Base-by-base conservation (phyloP, 2,329 filamentous ascomycete genomes). In the Orbilia blumenaviensis region DNA sequence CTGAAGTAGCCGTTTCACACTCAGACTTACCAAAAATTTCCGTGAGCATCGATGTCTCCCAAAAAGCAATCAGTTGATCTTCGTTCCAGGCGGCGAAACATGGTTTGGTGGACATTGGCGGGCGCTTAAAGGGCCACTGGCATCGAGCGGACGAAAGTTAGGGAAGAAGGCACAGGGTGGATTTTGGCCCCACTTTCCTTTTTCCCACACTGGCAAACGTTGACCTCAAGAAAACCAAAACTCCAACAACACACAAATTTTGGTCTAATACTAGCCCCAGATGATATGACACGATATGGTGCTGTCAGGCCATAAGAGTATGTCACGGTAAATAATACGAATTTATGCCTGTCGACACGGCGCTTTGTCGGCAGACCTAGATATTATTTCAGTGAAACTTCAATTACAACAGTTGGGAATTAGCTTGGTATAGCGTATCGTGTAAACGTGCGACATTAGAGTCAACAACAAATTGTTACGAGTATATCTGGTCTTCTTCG, bases 21-120 rank as follows among this genome's bases (percentile, higher is more conserved):
- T 41, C 27, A 29, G 34, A 66, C 27, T 34, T 41, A 18, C 60
- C 23, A 71, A 41, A 66, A 60, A 64, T 61, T 66, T 69, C 64
- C 71, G 71, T 38, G 71, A 67, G 25, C 34, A 41, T 32, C 67
- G 38, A 38, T 27, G 48, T 36, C 34, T 34, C 14, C 44, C 52
- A 58, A 63, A 68, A 66, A 41, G 71, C 71, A 75, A 75, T 75
- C 71, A 75, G 71, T 75, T 64, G 71, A 67, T 68, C 71, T 42
- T 44, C 46, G 29, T 56, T 62, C 54, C 44, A 56, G 66, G 64
- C 64, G 64, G 52, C 64, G 64, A 68, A 68, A 62, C 66, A 62
- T 56, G 32, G 42, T 48, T 29, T 72, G 67, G 60, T 72, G 58
- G 67, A 64, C 29, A 60, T 64, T 69, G 58, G 72, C 18, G 72